These are phyloP conservation scores for Epicoccum sorghinum DNA, from an alignment of 2,329 filamentous ascomycete genomes.

Conservation along the genomic window DNA sequence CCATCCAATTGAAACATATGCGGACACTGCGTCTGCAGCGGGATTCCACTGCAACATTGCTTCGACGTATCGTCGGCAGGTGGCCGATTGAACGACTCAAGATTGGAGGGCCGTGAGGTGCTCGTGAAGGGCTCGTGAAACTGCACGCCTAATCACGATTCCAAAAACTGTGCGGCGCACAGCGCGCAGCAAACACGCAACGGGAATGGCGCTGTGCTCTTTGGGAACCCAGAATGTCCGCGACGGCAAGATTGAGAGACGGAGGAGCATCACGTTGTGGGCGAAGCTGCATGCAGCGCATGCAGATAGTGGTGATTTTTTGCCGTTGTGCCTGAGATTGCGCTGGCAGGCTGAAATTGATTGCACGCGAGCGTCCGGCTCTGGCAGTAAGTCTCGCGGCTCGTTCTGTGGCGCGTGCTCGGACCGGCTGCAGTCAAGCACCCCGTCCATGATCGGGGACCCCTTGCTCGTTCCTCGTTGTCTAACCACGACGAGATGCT, in stretches of 20 bases:
- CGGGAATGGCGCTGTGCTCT: neutral
- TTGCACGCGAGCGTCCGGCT: slow-evolving; percentile 14
- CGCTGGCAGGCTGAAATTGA: slow-evolving; percentile 3
- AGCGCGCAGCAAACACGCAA: slow-evolving; percentile 1
- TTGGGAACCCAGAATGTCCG: slow-evolving; percentile 1
- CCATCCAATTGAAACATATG: neutral
- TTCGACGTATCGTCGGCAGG: neutral
- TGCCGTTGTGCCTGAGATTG: slow-evolving; percentile 8
- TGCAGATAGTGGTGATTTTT: slow-evolving; percentile 1
- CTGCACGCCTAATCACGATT: slow-evolving; percentile 5
- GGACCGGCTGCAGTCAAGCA: slow-evolving; percentile 7
- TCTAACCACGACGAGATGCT: slow-evolving; percentile 15
- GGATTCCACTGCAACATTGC: neutral
- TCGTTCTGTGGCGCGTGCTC: slow-evolving; percentile 10
- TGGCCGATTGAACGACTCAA: neutral
- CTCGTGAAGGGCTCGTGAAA: slow-evolving; percentile 7
- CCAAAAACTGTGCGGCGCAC: neutral
- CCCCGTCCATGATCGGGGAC: slow-evolving; percentile 2
- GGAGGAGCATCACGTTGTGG: neutral
- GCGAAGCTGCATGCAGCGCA: neutral
- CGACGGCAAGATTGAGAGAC: slow-evolving; percentile 1
- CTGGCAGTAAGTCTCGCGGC: slow-evolving; percentile 8
- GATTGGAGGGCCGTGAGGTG: slow-evolving; percentile 3
- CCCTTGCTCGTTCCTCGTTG: slow-evolving; percentile 15
- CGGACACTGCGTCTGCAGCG: neutral